A percentile compares a stretch with the other conserved stretches of the same genome.
These are phyloP conservation scores for Moesziomyces globuligerus DNA, from an alignment of 1,284 basidiomycete genomes.

Conservation along the genomic window DNA sequence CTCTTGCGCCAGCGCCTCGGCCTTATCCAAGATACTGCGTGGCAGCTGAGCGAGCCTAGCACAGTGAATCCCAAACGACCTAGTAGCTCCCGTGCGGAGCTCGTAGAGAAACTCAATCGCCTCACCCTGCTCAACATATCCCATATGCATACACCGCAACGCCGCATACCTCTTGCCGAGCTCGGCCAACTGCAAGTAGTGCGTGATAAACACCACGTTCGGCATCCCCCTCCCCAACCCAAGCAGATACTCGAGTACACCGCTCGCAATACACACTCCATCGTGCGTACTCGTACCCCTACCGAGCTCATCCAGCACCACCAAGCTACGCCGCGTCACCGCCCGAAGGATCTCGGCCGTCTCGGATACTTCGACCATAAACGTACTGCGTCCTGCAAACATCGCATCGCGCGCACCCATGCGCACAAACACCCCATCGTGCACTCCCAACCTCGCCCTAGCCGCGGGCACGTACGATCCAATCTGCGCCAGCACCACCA, in stretches of 20 bases:
- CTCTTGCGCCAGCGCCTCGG: slow-evolving; percentile 5
- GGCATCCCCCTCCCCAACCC: slow-evolving; percentile 11
- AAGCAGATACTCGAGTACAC: slow-evolving; percentile 50
- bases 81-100: slow-evolving; percentile 47
- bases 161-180: slow-evolving; percentile 11
- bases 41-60: slow-evolving; percentile 57
- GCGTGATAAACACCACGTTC: slow-evolving; percentile 58
- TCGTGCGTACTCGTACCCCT: slow-evolving; percentile 56
- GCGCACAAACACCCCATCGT: slow-evolving; percentile 85
- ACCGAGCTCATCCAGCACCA: slow-evolving; percentile 61
- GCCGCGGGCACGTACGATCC: slow-evolving; percentile 75
- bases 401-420: slow-evolving; percentile 89
- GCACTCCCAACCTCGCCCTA: slow-evolving; percentile 77
- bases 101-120: slow-evolving; percentile 63
- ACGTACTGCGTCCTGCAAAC: slow-evolving; percentile 84
- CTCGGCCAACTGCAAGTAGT: slow-evolving; percentile 54
- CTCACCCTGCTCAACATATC: slow-evolving; percentile 1
- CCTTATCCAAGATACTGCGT: slow-evolving; percentile 5
- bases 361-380: slow-evolving; percentile 95
- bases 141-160: slow-evolving; percentile 15
- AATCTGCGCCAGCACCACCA: slow-evolving; percentile 70
- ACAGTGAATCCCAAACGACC: slow-evolving; percentile 64
- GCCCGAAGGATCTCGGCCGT: slow-evolving; percentile 83
- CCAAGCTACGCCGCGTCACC: slow-evolving; percentile 66
- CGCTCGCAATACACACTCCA: slow-evolving; percentile 52